Evolutionary conservation across 495 filamentous ascomycete species (phyloP).

Genomic region (Evernia prunastri): DNA sequence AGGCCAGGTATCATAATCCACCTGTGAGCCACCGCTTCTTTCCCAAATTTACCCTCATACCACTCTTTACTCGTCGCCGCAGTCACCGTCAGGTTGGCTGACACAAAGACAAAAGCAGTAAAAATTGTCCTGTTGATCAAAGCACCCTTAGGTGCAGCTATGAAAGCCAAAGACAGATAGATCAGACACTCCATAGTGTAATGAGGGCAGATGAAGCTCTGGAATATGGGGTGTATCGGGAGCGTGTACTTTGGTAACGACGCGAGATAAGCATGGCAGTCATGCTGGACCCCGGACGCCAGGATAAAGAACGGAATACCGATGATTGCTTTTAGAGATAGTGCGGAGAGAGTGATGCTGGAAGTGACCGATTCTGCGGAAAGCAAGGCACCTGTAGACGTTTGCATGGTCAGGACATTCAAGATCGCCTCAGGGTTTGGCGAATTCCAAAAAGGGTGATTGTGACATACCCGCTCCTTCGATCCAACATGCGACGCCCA

Average conservation of each 20-base stretch:
- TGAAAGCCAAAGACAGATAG: constrained; percentile 69
- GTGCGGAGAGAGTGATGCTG: constrained; percentile 37
- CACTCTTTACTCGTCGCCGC: constrained; percentile 70
- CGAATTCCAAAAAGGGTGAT: not conserved
- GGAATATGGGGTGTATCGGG: constrained; percentile 66
- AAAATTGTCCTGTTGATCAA: constrained; percentile 68
- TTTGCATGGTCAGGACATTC: not conserved
- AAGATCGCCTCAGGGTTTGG: not conserved
- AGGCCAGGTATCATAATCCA: constrained; percentile 82
- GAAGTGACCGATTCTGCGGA: constrained; percentile 30
- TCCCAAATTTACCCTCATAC: constrained; percentile 77
- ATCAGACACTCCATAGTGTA: constrained; percentile 83
- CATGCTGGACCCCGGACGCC: constrained; percentile 72
- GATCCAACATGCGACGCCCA: constrained; percentile 74
- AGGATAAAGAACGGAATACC: constrained; percentile 61
- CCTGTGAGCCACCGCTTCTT: constrained; percentile 53
- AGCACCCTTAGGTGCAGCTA: constrained; percentile 59
- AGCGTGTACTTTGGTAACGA: constrained; percentile 79
- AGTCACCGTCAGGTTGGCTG: constrained; percentile 72
- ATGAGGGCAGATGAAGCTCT: constrained; percentile 71
- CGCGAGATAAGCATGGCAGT: constrained; percentile 73
- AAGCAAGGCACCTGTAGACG: constrained; percentile 30
- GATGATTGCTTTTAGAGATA: constrained; percentile 53
- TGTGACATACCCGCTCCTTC: constrained; percentile 65
- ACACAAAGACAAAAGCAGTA: constrained; percentile 63